Evolutionary conservation across 805 yeast species (phyloP), one percentile per base, ranked within the genome.

Genomic region (Yarrowia osloensis): DNA sequence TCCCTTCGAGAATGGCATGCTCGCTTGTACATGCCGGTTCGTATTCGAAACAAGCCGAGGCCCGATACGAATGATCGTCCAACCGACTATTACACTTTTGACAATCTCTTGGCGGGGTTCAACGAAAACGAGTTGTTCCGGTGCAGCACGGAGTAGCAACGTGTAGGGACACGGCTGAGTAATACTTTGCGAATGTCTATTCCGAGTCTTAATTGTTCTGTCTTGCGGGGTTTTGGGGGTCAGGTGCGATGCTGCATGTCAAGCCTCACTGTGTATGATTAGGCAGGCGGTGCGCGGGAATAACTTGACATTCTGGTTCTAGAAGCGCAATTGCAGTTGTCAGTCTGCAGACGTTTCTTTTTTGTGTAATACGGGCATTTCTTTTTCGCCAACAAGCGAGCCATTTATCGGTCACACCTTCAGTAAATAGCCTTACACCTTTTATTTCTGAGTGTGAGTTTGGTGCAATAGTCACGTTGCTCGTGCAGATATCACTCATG

Each of bases 381-480:
- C 47, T 42, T 42, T 21, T 22, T 22, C 17, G 28, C 13, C 44
- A 19, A 19, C 44, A 19, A 24, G 15, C 33, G 21, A 26, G 31
- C 9, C 50, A 15, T 17, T 44, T 7, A 7, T 15, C 11, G 19
- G 4, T 22, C 26, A 26, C 11, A 19, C 7, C n/a, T 19, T 19
- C 15, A n/a, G 11, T 7, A n/a, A 37, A n/a, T 1, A 37, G 44
- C 44, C 24, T 39, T 19, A 39, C 44, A 39, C 22, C 44, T 15
- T 11, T 19, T 13, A 7, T 19, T 39, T 19, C 26, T 22, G 11
- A 9, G 28, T 21, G 31, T 19, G 37, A 49, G 54, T 49, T 49
- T 35, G 35, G 59, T 52, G 59, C 39, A 33, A 52, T 13, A 21
- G 21, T 33, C 59, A 52, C 59, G 59, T 52, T 52, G 61, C 22